These are phyloP conservation scores for Penicillium sclerotigenum DNA, from an alignment of 2,329 filamentous ascomycete species.

Conservation along the genomic window DNA sequence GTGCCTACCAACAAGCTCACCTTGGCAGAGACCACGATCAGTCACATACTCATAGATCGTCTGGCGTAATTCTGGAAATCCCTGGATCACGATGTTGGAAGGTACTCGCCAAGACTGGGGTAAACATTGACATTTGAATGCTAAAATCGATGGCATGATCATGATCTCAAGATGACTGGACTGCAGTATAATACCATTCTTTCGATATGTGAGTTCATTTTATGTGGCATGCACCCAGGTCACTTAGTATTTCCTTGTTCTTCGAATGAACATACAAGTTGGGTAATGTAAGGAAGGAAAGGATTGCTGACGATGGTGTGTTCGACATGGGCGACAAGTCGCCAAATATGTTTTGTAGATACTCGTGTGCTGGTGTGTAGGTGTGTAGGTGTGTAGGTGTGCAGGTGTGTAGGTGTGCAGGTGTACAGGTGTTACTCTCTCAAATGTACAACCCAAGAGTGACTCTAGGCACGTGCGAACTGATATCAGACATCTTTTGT, in stretches of 20 bases:
- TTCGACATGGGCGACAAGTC: slow-evolving; percentile 43
- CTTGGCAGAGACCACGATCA: background rate
- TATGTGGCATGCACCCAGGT: too few relatives aligned
- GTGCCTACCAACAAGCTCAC: background rate
- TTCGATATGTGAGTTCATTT: background rate
- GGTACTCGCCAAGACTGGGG: slow-evolving; percentile 7
- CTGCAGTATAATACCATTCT: slow-evolving; percentile 19
- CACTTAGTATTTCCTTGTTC: background rate
- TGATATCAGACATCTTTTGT: background rate
- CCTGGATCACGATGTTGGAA: background rate
- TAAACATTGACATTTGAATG: slow-evolving; percentile 5
- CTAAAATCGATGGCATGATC: slow-evolving; percentile 16
- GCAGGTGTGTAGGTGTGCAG: too few relatives aligned
- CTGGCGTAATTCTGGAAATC: background rate
- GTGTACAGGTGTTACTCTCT: too few relatives aligned
- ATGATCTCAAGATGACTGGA: slow-evolving; percentile 12
- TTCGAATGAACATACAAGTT: slow-evolving; percentile 23
- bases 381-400: too few relatives aligned
- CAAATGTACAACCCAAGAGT: background rate
- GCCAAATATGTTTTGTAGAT: slow-evolving; percentile 34
- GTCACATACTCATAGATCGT: background rate
- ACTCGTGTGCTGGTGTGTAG: too few relatives aligned
- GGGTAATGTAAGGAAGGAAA: slow-evolving; percentile 18
- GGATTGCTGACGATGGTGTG: slow-evolving; percentile 18
- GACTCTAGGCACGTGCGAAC: too few relatives aligned